Base-by-base conservation (phyloP, 2,329 filamentous ascomycete species). In the Penicillium sp. region DNA sequence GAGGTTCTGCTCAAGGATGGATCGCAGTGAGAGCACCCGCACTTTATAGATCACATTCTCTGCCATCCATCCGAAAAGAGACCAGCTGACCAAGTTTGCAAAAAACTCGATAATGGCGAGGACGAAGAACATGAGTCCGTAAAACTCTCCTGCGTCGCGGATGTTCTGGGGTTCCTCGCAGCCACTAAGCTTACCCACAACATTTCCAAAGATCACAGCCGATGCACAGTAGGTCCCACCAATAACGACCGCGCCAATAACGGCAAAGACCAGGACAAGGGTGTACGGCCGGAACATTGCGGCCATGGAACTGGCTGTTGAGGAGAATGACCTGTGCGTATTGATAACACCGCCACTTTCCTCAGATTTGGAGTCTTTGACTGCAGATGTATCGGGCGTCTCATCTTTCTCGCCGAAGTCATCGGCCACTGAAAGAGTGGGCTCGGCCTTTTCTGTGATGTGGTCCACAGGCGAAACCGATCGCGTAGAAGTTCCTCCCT, bases 11-110 rank as follows among this genome's bases (percentile, higher is more conserved):
- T 83, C 77, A 42, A 88, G 79, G 1, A 89, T 71, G 0, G 85
- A 82, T 4, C 84, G 79, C 63, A 89, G 82, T 0, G 83, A 85
- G 0, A 87, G 70, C 2, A 87, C 79, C 49, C 86, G 79, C 7
- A 88, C 80, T 40, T 78, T 81, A 66, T 84, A 86, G 1, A 90
- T 75, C 1, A 88, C 72, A 56, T 85, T 83, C 66, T 90, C 86
- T 0, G 86, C 82, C 0, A 84, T 74, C 56, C 78, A 74, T 0
- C 83, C 83, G 58, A 86, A 85, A 2, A 74, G 71, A 1, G 78
- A 76, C 77, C 83, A 83, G 60, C 83, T 86, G 32, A 79, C 75
- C 5, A 84, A 70, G 58, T 89, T 87, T 59, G 82, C 83, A 26
- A 84, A 75, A 62, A 86, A 80, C 57, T 84, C 83, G 27, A 85